These are phyloP conservation scores for Salix arbutifolia DNA, from an alignment of 345 rosid genomes.

Conservation along the genomic window DNA sequence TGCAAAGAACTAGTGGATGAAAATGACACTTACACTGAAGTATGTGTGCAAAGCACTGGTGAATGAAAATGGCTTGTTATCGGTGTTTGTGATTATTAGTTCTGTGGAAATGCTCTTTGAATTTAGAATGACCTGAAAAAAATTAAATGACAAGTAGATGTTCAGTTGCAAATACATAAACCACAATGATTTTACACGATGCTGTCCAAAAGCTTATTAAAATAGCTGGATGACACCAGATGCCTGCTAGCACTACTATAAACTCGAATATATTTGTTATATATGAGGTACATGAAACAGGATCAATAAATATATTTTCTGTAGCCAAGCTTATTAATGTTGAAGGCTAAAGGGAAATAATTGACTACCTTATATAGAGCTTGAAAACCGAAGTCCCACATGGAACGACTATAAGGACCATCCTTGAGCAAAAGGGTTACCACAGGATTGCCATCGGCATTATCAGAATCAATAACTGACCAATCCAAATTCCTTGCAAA, in stretches of 20 bases:
- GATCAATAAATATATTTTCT: not conserved
- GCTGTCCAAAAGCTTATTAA: not conserved
- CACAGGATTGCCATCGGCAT: slow-evolving; percentile 51
- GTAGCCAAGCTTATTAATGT: not conserved
- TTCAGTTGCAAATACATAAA: slow-evolving; percentile 2
- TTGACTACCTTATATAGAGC: slow-evolving; percentile 62
- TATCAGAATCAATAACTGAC: slow-evolving; percentile 63
- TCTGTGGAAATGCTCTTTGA: slow-evolving; percentile 72
- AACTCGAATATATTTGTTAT: too few relatives aligned
- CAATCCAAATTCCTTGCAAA: slow-evolving; percentile 96
- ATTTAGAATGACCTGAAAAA: slow-evolving; percentile 56
- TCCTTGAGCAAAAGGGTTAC: slow-evolving; percentile 81
- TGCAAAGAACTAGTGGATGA: slow-evolving; percentile 76
- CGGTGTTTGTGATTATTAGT: slow-evolving; percentile 65
- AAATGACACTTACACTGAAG: slow-evolving; percentile 71
- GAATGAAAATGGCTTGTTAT: slow-evolving; percentile 75
- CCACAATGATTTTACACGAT: not conserved
- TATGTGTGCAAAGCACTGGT: slow-evolving; percentile 80
- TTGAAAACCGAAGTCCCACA: slow-evolving; percentile 92
- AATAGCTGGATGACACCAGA: not conserved
- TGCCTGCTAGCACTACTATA: not conserved
- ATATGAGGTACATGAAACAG: too few relatives aligned
- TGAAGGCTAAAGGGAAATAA: slow-evolving; percentile 1
- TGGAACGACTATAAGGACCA: slow-evolving; percentile 75
- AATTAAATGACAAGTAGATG: not conserved